These are phyloP conservation scores for Chaetomiaceae sp. DNA, from an alignment of 2,329 filamentous ascomycete species.

Conservation along the genomic window DNA sequence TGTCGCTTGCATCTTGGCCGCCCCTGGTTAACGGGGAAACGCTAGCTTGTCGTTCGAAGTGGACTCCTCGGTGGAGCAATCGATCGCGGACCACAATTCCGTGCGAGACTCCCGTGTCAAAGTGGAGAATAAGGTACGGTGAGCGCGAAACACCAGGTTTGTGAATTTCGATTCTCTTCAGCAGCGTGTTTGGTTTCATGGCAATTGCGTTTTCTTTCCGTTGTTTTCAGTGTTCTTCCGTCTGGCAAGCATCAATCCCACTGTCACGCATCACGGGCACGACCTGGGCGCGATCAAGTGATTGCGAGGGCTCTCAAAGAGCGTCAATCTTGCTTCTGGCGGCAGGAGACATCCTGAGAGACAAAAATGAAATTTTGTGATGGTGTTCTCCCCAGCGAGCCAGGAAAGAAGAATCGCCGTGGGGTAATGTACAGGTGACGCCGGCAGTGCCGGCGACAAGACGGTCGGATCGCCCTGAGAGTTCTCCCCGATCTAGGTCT, in stretches of 20 bases:
- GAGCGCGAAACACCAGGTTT: neutral
- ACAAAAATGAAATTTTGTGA: constrained; percentile 28
- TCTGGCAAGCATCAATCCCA: neutral
- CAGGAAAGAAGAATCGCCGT: constrained; percentile 24
- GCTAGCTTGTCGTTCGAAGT: constrained; percentile 10
- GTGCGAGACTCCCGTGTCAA: neutral
- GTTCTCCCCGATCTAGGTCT: constrained; percentile 30
- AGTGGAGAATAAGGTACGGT: constrained; percentile 7
- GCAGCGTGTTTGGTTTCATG: neutral
- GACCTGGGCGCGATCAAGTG: constrained; percentile 1
- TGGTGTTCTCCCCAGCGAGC: constrained; percentile 19
- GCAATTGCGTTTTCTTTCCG: neutral
- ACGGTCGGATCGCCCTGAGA: constrained; percentile 24
- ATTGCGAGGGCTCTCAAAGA: neutral
- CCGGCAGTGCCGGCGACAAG: constrained; percentile 27
- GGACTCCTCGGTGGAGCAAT: constrained; percentile 5
- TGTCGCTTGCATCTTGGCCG: neutral
- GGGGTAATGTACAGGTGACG: constrained; percentile 28
- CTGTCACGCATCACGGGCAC: no score
- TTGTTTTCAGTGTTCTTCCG: neutral
- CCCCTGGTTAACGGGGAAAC: constrained; percentile 14
- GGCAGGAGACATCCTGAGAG: neutral
- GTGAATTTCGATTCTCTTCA: neutral
- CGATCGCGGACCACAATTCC: constrained; percentile 8
- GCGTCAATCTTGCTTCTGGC: neutral